These are phyloP conservation scores for Backusella circina DNA, from an alignment of 192 early-diverging fungal genomes.

Conservation along the genomic window DNA sequence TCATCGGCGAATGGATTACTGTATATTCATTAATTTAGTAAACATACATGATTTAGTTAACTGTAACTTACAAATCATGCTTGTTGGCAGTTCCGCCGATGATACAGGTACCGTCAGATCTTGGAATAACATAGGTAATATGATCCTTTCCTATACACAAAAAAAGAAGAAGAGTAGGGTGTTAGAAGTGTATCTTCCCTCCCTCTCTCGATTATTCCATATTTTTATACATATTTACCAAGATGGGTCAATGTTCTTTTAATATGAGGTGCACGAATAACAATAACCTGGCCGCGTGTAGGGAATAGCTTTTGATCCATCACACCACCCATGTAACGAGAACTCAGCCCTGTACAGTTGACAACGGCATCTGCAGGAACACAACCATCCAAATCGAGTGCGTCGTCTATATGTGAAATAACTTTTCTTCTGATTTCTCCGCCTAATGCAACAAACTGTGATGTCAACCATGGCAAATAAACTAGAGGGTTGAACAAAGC, in stretches of 20 bases:
- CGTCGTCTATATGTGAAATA: constrained; percentile 47
- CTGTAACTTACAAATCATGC: constrained; percentile 24
- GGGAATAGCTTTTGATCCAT: constrained; percentile 69
- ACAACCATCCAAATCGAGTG: constrained; percentile 32
- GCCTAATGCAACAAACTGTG: constrained; percentile 45
- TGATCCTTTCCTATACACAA: background rate
- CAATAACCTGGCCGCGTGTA: constrained; percentile 76
- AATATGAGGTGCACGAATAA: constrained; percentile 69
- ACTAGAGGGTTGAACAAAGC: constrained; percentile 56
- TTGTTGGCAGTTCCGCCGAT: constrained; percentile 25
- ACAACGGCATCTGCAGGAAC: constrained; percentile 48
- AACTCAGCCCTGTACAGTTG: constrained; percentile 79
- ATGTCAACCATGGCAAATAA: constrained; percentile 59
- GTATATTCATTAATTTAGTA: background rate
- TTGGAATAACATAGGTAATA: constrained; percentile 31
- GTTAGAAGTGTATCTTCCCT: background rate
- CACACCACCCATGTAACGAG: constrained; percentile 65
- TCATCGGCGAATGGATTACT: constrained; percentile 27
- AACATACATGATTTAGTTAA: background rate
- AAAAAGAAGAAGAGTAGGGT: background rate
- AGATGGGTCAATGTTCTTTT: constrained; percentile 54
- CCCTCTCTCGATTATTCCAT: too few relatives aligned
- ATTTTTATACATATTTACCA: constrained; percentile 22
- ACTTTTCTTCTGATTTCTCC: constrained; percentile 40
- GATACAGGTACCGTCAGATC: constrained; percentile 23